phyloP scores from a whole-genome alignment of 2,329 filamentous ascomycete genomes.

The Aureobasidium melanogenum region DNA sequence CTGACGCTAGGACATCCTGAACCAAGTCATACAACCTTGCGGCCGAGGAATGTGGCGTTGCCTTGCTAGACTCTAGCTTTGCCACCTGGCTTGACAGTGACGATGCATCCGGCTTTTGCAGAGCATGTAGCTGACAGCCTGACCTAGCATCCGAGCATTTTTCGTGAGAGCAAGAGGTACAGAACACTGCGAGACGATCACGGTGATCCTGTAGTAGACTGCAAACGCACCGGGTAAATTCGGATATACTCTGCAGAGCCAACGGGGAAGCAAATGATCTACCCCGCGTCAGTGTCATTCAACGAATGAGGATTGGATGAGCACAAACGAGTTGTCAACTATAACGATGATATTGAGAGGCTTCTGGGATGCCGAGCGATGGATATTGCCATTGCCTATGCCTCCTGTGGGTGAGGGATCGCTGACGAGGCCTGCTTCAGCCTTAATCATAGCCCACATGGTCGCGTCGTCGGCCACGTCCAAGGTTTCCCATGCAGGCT shows the following conservation, averaged over 20 bases:
- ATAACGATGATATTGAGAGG: conserved; percentile 27
- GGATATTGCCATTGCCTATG: background rate
- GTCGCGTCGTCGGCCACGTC: conserved; percentile 1
- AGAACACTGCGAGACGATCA: conserved; percentile 8
- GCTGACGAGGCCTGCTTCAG: background rate
- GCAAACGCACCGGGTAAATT: conserved; percentile 1
- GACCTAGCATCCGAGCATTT: background rate
- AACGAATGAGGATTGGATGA: background rate
- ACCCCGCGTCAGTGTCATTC: background rate
- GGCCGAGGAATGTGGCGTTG: background rate
- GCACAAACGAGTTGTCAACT: conserved; percentile 30
- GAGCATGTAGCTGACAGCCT: conserved; percentile 5
- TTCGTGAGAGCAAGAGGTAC: background rate
- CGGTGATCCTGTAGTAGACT: background rate
- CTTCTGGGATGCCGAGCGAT: background rate
- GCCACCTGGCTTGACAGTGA: background rate
- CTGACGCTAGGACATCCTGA: background rate
- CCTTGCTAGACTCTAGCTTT: background rate
- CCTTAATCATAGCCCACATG: conserved; percentile 7
- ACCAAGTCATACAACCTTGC: background rate
- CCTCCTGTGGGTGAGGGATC: background rate
- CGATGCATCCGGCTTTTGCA: background rate
- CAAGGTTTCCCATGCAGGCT: background rate
- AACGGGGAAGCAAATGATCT: conserved; percentile 2
- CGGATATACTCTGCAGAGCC: background rate